Evolutionary conservation across 2,329 filamentous ascomycete genomes (phyloP), one percentile per base, ranked within the genome.

Genomic region (Septoria linicola): DNA sequence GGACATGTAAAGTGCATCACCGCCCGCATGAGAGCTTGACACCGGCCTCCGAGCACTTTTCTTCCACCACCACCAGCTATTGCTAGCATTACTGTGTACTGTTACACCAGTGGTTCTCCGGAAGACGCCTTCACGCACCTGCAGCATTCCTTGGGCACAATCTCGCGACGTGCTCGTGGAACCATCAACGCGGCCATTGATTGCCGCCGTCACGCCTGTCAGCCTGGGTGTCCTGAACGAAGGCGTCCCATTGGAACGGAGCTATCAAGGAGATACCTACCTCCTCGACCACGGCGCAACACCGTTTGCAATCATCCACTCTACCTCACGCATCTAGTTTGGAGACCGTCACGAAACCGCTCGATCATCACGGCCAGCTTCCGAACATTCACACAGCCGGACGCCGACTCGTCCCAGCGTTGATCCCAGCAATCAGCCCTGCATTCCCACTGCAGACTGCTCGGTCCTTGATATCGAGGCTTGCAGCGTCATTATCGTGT

Each of bases 401-500:
- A 17, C n/a, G 13, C 39, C 47, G 39, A 42, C 48, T 41, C 31
- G 19, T 8, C 19, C 27, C 53, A 17, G 37, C 46, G 39, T 42
- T 41, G 43, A 52, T 52, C 53, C 43, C 30, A 41, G 53, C 41
- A 27, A 14, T 34, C 44, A 14, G 43, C 52, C 52, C 42, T 48
- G 42, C 41, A 48, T 32, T 19, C 44, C 37, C 45, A 19, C 46
- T 43, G 34, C 51, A 43, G 41, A 17, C 20, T 14, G 17, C 41
- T 23, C 54, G 40, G 49, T 49, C 51, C 51, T 49, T 54, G 51
- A 49, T 54, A 54, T 53, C 47, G 54, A 49, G 40, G 47, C 55
- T 32, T 54, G 55, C 55, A 54, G 41, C 58, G 49, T 59, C 58
- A 58, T 58, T 58, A 34, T 54, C 55, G 55, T 49, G 47, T 53